phyloP scores from a whole-genome alignment of 768 basidiomycete species.

The Serendipita sp. region DNA sequence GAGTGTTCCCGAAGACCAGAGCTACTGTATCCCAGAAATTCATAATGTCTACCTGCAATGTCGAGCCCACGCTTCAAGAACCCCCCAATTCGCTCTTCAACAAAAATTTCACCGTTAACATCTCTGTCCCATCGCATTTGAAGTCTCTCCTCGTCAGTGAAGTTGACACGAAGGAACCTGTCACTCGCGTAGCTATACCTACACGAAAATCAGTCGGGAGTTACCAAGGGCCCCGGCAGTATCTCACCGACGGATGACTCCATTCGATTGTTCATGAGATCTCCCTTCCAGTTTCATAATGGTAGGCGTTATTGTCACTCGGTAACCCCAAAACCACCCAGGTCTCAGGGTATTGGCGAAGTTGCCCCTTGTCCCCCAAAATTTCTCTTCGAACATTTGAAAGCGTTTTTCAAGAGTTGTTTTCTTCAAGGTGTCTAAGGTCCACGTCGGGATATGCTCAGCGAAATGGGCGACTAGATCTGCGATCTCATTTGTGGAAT shows the following conservation, averaged over 20 bases:
- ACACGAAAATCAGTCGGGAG: neutral
- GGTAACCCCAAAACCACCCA: neutral
- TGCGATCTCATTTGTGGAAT: neutral
- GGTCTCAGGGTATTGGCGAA: neutral
- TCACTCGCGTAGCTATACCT: conserved; percentile 23
- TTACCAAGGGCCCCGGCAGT: neutral
- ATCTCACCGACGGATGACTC: conserved; percentile 38
- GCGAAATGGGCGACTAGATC: neutral
- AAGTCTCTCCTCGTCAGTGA: conserved; percentile 40
- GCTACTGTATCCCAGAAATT: conserved; percentile 56
- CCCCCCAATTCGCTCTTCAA: conserved; percentile 30
- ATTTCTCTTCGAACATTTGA: neutral
- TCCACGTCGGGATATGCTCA: neutral
- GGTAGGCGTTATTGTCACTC: conserved; percentile 36
- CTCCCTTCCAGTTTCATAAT: conserved; percentile 36
- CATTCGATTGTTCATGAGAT: conserved; percentile 41
- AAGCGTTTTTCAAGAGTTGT: neutral
- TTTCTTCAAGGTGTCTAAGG: neutral
- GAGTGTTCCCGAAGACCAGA: conserved; percentile 55
- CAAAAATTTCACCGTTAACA: conserved; percentile 34
- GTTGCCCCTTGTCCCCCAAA: neutral
- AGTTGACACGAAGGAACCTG: conserved; percentile 45
- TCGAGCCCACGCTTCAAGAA: conserved; percentile 29
- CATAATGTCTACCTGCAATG: conserved; percentile 38
- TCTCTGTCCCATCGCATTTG: conserved; percentile 41